These are phyloP conservation scores for Pyricularia grisea DNA, from an alignment of 2,329 filamentous ascomycete genomes.

Conservation along the genomic window DNA sequence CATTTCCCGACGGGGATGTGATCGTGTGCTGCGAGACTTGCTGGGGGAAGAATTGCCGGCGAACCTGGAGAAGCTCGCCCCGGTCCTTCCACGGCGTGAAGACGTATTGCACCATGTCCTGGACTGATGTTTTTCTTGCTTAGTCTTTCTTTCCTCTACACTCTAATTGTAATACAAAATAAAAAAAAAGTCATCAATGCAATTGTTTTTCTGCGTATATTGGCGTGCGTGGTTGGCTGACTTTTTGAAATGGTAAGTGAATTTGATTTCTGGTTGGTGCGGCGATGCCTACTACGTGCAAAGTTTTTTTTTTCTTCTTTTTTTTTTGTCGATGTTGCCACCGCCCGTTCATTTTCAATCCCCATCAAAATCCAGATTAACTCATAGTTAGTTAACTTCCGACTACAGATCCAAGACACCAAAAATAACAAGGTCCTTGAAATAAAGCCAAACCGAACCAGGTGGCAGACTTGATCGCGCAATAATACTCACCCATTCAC, in stretches of 20 bases:
- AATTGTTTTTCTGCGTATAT: background rate
- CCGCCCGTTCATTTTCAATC: background rate
- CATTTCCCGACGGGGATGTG: conserved; percentile 4
- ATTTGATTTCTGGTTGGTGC: background rate
- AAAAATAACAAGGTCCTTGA: background rate
- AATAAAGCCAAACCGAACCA: no score
- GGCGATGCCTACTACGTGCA: no score
- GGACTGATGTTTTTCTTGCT: background rate
- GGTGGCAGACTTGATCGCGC: background rate
- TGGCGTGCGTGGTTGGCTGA: background rate
- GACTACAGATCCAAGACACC: background rate
- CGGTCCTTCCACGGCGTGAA: conserved; percentile 65
- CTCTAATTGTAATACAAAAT: background rate
- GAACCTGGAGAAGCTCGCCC: conserved; percentile 55
- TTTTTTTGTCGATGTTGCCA: background rate
- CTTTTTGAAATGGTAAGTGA: background rate
- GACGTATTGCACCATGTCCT: conserved; percentile 57
- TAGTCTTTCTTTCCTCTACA: background rate
- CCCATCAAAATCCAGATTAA: background rate
- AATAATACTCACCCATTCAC: background rate
- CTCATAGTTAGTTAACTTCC: background rate
- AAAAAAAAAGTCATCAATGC: background rate
- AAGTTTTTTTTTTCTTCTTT: no score
- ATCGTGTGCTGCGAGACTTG: conserved; percentile 8
- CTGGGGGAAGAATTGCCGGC: conserved; percentile 52